A percentile compares a stretch with the other conserved stretches of the same genome.
Conservation (phyloP, 1,284 basidiomycete genomes). For the Ceratobasidium sp. region DNA sequence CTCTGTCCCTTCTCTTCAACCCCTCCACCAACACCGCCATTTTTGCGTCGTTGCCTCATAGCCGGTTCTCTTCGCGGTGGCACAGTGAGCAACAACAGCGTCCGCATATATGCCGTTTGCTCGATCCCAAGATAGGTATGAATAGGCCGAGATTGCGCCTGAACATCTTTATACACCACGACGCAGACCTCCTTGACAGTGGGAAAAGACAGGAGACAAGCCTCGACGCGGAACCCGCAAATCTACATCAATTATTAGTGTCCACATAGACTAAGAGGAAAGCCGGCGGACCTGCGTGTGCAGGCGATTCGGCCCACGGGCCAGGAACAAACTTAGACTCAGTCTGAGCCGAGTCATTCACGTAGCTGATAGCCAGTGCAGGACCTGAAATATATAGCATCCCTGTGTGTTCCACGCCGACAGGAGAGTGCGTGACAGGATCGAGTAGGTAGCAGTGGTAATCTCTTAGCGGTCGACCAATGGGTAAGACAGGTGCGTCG, state of each 20-base stretch:
- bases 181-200: not conserved
- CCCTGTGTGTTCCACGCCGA: not conserved
- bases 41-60: too few species aligned
- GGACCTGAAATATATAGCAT: not conserved
- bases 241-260: not conserved
- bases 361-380: slow-evolving; percentile 4
- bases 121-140: slow-evolving; percentile 10
- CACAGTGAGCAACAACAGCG: not conserved
- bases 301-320: not conserved
- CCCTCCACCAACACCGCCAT: too few species aligned
- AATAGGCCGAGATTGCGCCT: not conserved
- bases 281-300: not conserved
- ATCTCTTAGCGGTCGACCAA: not conserved
- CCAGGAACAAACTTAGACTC: slow-evolving; percentile 3
- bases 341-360: not conserved
- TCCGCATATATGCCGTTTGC: not conserved
- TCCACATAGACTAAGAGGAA: not conserved
- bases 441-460: slow-evolving; percentile 9
- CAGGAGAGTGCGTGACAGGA: not conserved
- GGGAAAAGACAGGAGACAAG: not conserved
- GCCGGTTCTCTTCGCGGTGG: too few species aligned
- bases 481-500: not conserved
- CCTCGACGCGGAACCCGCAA: slow-evolving; percentile 25
- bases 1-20: too few species aligned
- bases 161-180: not conserved